Evolutionary conservation across 495 filamentous ascomycete species (phyloP), one percentile per base, ranked within the genome.

Genomic region (Xanthoparmelia taractica): DNA sequence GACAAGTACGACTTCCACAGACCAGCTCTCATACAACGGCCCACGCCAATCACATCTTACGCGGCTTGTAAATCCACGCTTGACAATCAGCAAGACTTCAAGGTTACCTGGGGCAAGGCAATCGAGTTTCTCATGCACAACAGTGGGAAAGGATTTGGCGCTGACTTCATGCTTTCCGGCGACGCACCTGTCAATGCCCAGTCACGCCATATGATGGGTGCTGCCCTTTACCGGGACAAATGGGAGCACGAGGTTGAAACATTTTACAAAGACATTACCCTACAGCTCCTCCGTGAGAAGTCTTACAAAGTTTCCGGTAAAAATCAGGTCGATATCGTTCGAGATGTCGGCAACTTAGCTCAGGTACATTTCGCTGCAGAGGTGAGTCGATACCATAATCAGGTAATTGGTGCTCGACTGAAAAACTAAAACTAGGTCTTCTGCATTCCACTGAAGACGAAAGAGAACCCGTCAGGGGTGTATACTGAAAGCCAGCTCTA

Each of bases 271-370:
- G 66, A 77, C 0, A 82, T 79, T 36, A 85, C 82, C 3, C 47
- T 76, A 58, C 71, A 80, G 48, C 76, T 86, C 11, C 69, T 87
- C 57, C 66, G 77, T 47, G 69, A 74, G 25, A 77, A 80, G 38
- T 77, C 76, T 8, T 79, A 79, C 66, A 72, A 76, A 47, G 70
- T 87, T n/a, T 81, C 78, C 7, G 74, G 75, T 4, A 69, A 77
- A 55, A 81, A 81, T 52, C 85, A 89, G 63, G 78, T 84, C 57
- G 84, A 85, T 58, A 83, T 91, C 60, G 79, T 85, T 41, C 80
- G 80, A 48, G 82, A 87, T 69, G 71, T 89, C 52, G 81, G 82
- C 60, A 87, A 87, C 63, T 68, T 87, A 12, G 80, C 79, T 3
- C 79, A 84, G 55, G 77, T 82, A 55, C 81, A 85, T 61, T 83